Percentiles rank a stretch among this genome's conserved stretches.
Evolutionary conservation across 2,329 filamentous ascomycete genomes (phyloP).

Genomic region (Curvularia sp.): DNA sequence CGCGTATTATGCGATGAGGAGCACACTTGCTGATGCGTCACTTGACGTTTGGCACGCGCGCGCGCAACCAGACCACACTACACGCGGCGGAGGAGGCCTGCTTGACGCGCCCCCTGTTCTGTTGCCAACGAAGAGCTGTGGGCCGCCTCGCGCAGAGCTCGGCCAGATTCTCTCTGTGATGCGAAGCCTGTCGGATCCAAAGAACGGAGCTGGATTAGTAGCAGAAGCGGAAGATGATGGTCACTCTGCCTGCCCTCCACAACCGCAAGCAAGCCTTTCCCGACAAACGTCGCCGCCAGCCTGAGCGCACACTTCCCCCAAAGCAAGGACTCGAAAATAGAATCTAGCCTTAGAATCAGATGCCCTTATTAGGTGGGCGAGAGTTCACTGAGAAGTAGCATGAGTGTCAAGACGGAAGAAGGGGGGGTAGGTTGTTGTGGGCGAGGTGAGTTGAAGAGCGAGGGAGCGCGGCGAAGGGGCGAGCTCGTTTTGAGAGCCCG

Average conservation of each 20-base stretch:
- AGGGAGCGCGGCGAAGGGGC: conserved; percentile 34
- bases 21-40: conserved; percentile 46
- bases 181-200: conserved; percentile 33
- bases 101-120: conserved; percentile 27
- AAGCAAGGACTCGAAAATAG: conserved; percentile 40
- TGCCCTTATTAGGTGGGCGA: conserved; percentile 50
- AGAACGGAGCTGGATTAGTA: conserved; percentile 46
- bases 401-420: conserved; percentile 43
- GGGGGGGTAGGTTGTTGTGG: conserved; percentile 28
- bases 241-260: conserved; percentile 44
- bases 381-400: conserved; percentile 48
- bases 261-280: conserved; percentile 31
- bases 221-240: conserved; percentile 37
- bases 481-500: conserved; percentile 29
- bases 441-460: conserved; percentile 36
- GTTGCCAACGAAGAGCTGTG: conserved; percentile 11
- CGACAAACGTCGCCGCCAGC: conserved; percentile 42
- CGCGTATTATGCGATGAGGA: conserved; percentile 43
- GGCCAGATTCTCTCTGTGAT: conserved; percentile 28
- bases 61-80: conserved; percentile 45
- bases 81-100: conserved; percentile 31
- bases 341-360: conserved; percentile 48
- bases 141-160: conserved; percentile 33
- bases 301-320: conserved; percentile 42
- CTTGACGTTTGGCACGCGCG: conserved; percentile 38